Evolutionary conservation across 306 rosid genomes (phyloP).

Genomic region (Adenanthera pavonina): DNA sequence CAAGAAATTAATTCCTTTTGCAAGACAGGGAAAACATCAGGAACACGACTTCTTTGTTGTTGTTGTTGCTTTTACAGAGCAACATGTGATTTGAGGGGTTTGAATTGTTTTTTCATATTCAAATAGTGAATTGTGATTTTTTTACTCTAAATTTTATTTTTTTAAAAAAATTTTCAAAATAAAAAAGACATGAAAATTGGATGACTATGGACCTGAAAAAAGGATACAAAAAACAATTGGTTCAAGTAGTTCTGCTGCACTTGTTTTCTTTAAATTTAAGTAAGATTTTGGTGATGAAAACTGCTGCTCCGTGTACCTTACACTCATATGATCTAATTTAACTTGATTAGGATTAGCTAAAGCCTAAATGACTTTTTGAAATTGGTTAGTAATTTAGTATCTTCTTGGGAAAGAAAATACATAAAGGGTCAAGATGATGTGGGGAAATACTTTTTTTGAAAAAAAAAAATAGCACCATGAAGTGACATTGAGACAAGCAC

Average conservation of each 20-base stretch:
- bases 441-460: not conserved
- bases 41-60: not conserved
- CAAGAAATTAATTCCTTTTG: not conserved
- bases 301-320: too few species aligned
- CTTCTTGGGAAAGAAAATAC: not conserved
- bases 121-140: not conserved
- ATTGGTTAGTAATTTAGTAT: too few species aligned
- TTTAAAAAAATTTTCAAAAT: not conserved
- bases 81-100: not conserved
- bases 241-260: too few species aligned
- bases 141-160: not conserved
- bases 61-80: not conserved
- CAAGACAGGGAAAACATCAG: not conserved
- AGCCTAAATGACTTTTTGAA: too few species aligned
- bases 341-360: too few species aligned
- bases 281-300: too few species aligned
- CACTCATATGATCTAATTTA: too few species aligned
- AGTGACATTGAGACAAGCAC: not conserved
- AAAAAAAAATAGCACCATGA: not conserved
- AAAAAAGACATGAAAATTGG: too few species aligned
- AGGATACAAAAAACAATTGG: too few species aligned
- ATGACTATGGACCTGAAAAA: too few species aligned
- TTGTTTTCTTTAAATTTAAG: too few species aligned
- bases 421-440: not conserved
- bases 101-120: not conserved